Percentiles rank a stretch among this genome's conserved stretches.
Evolutionary conservation across 1,284 basidiomycete genomes (phyloP).

Genomic region (Malassezia slooffiae): DNA sequence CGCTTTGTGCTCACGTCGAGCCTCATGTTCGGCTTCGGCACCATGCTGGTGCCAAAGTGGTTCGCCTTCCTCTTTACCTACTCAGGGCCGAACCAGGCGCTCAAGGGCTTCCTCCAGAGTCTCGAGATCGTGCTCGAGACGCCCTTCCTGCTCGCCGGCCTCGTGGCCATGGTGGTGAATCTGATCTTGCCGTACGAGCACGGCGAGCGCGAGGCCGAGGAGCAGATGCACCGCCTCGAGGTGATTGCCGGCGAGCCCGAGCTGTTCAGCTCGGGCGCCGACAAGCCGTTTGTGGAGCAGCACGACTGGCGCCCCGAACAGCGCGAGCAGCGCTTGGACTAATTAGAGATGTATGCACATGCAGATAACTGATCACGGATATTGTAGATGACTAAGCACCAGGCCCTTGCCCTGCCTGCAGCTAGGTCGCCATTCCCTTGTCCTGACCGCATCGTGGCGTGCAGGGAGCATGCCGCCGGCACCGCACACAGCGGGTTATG

Average conservation of each 20-base stretch:
- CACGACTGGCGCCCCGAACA: too few relatives aligned
- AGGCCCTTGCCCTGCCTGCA: too few relatives aligned
- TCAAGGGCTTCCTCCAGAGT: conserved; percentile 62
- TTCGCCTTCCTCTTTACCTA: conserved; percentile 49
- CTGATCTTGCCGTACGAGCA: conserved; percentile 27
- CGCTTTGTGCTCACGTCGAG: conserved; percentile 56
- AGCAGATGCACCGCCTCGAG: too few relatives aligned
- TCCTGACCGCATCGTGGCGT: neutral
- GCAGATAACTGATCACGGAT: too few relatives aligned
- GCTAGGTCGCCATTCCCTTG: too few relatives aligned
- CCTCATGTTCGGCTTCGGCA: conserved; percentile 63
- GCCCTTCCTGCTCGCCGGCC: conserved; percentile 57
- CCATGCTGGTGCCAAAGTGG: conserved; percentile 50
- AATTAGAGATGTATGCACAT: too few relatives aligned
- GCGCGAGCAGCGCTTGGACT: too few relatives aligned
- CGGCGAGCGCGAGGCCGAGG: conserved; percentile 26
- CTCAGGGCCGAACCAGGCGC: conserved; percentile 50
- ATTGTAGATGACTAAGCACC: too few relatives aligned
- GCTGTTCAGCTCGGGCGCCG: too few relatives aligned
- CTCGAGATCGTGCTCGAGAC: conserved; percentile 60
- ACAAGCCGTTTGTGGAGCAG: too few relatives aligned
- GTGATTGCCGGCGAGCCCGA: too few relatives aligned
- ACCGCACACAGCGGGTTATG: neutral
- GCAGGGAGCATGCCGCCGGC: neutral
- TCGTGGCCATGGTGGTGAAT: conserved; percentile 47